phyloP scores from a whole-genome alignment of 441 rosid genomes.

The Theobroma grandiflorum region DNA sequence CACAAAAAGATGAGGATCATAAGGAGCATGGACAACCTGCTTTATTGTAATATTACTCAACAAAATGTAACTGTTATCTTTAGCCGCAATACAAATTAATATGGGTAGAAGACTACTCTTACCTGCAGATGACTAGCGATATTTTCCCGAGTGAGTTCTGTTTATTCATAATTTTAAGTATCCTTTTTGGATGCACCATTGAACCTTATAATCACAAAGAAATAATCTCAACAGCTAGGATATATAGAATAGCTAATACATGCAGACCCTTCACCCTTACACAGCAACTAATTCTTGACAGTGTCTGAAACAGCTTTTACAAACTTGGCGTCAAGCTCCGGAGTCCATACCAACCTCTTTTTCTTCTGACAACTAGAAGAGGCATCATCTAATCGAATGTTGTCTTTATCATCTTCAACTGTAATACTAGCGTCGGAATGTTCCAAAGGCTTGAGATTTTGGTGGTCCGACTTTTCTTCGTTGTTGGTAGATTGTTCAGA shows the following conservation, averaged over 20 bases:
- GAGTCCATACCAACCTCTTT: neutral
- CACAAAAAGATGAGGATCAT: neutral
- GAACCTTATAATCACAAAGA: neutral
- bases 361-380: neutral
- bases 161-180: neutral
- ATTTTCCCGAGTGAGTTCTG: neutral
- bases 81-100: neutral
- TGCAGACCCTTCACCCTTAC: neutral
- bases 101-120: neutral
- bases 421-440: neutral
- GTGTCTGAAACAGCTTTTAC: neutral
- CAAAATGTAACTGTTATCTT: too few relatives aligned
- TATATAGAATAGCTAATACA: too few relatives aligned
- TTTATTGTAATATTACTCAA: neutral
- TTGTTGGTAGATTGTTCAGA: neutral
- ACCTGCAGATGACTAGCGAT: slow-evolving; percentile 18
- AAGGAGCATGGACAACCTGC: neutral
- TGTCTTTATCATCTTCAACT: neutral
- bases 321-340: slow-evolving; percentile 16
- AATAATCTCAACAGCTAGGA: neutral
- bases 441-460: neutral
- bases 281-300: neutral
- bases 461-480: neutral
- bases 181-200: neutral
- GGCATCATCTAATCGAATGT: neutral